Percentiles rank a stretch among this genome's conserved stretches.
Conservation (phyloP, 1,139 yeast genomes). For the Kazachstania sp. region DNA sequence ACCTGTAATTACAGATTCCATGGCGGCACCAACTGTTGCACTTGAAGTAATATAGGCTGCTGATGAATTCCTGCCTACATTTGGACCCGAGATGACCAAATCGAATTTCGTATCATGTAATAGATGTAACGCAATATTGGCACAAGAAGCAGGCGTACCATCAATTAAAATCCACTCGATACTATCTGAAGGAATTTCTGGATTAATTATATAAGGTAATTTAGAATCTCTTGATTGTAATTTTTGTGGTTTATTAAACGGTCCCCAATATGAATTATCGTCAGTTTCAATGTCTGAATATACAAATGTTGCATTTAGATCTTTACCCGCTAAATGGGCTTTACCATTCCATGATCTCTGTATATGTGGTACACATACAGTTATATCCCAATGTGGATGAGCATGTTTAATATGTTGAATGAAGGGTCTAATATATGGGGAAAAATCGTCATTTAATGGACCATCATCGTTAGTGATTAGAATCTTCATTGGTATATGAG, state of each 20-base stretch:
- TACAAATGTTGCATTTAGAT: conserved; percentile 58
- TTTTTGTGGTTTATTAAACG: conserved; percentile 48
- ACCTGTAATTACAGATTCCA: conserved; percentile 85
- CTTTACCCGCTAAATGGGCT: conserved; percentile 88
- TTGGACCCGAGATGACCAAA: conserved; percentile 87
- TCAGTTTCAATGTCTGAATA: conserved; percentile 42
- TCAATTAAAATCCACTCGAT: conserved; percentile 82
- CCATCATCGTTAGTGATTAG: conserved; percentile 88
- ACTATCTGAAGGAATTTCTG: conserved; percentile 32
- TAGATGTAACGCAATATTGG: conserved; percentile 83
- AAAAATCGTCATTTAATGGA: conserved; percentile 69
- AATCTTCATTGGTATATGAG: conserved; percentile 16
- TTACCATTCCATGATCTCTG: conserved; percentile 95
- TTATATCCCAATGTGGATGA: conserved; percentile 72
- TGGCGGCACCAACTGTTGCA: conserved; percentile 97
- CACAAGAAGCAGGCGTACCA: conserved; percentile 94
- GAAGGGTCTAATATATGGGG: conserved; percentile 79
- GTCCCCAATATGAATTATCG: conserved; percentile 57
- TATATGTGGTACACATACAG: conserved; percentile 73
- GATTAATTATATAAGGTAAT: conserved; percentile 13
- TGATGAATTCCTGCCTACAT: conserved; percentile 86
- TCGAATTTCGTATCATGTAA: conserved; percentile 51
- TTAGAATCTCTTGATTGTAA: conserved; percentile 9
- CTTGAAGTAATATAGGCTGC: conserved; percentile 85
- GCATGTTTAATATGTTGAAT: conserved; percentile 56